These are phyloP conservation scores for Aspergillus asperescens DNA, from an alignment of 495 filamentous ascomycete genomes.

Conservation along the genomic window DNA sequence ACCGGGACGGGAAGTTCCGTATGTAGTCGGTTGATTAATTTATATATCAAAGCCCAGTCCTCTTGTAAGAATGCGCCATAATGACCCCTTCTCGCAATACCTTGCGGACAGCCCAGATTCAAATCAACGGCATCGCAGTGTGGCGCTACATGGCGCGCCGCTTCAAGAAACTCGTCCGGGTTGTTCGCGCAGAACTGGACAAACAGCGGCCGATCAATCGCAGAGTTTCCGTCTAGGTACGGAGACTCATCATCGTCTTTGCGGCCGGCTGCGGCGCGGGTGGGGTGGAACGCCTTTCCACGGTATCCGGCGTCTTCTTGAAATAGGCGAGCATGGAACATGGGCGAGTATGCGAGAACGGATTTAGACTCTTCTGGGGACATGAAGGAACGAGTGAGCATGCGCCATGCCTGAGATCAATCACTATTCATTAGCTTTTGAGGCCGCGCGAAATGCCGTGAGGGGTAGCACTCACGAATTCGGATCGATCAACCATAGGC, in stretches of 20 bases:
- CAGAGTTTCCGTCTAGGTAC: slow-evolving; percentile 81
- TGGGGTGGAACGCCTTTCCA: slow-evolving; percentile 69
- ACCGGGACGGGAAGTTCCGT: slow-evolving; percentile 68
- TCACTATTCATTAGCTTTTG: slow-evolving; percentile 16
- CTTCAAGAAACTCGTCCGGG: slow-evolving; percentile 67
- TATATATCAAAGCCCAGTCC: slow-evolving; percentile 75
- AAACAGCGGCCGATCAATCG: slow-evolving; percentile 78
- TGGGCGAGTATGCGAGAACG: slow-evolving; percentile 82
- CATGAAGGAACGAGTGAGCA: slow-evolving; percentile 88
- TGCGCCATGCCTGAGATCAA: slow-evolving; percentile 74
- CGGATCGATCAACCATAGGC: slow-evolving; percentile 97
- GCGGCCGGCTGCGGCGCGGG: slow-evolving; percentile 36
- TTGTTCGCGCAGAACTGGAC: slow-evolving; percentile 97
- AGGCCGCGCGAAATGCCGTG: neutral
- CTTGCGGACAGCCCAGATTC: slow-evolving; percentile 97
- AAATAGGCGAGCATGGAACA: slow-evolving; percentile 90
- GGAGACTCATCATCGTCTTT: slow-evolving; percentile 21
- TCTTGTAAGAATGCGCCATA: slow-evolving; percentile 96
- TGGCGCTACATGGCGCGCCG: slow-evolving; percentile 68
- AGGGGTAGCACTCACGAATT: slow-evolving; percentile 64
- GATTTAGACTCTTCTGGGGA: slow-evolving; percentile 50
- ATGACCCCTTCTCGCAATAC: slow-evolving; percentile 81
- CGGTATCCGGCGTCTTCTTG: slow-evolving; percentile 69
- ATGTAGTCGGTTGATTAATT: slow-evolving; percentile 73
- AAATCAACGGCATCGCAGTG: slow-evolving; percentile 94